A percentile compares a stretch with the other conserved stretches of the same genome.
Conservation (phyloP, 345 rosid species). For the Salix viminalis region DNA sequence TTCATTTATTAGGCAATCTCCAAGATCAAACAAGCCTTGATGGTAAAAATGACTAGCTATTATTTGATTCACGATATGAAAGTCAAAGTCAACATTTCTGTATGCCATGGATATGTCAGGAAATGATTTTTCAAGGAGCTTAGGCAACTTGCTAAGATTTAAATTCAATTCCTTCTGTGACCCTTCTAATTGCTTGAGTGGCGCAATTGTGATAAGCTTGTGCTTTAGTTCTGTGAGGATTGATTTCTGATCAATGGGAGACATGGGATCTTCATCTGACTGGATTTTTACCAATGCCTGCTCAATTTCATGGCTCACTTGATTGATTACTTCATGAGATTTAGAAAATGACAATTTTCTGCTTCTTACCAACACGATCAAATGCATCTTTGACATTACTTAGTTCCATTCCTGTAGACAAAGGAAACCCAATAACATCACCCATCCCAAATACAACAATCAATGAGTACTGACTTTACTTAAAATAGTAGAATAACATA, state of each 20-base stretch:
- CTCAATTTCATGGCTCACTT: constrained; percentile 42
- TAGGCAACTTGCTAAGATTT: constrained; percentile 49
- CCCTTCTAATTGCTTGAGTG: constrained; percentile 49
- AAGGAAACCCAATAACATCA: not conserved
- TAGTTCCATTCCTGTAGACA: constrained; percentile 50
- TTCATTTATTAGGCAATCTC: constrained; percentile 65
- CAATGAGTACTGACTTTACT: not conserved
- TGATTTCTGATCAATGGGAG: constrained; percentile 34
- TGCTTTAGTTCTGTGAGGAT: constrained; percentile 43
- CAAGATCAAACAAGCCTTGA: constrained; percentile 73
- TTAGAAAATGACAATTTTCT: constrained; percentile 49
- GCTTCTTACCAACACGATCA: constrained; percentile 58
- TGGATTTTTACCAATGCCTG: constrained; percentile 43
- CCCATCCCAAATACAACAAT: not conserved
- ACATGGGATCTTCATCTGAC: constrained; percentile 18
- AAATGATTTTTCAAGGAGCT: constrained; percentile 52
- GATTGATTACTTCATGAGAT: constrained; percentile 46
- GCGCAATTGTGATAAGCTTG: constrained; percentile 45
- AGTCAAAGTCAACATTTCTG: constrained; percentile 58
- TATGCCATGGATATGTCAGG: constrained; percentile 70
- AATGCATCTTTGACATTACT: constrained; percentile 52
- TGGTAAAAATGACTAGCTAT: constrained; percentile 62
- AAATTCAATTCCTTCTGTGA: constrained; percentile 51
- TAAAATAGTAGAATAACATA: not conserved
- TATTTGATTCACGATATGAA: constrained; percentile 49